Percentiles rank a stretch among this genome's conserved stretches.
Evolutionary conservation across 1,284 basidiomycete species (phyloP).

Genomic region (Boletus semigastroideus): DNA sequence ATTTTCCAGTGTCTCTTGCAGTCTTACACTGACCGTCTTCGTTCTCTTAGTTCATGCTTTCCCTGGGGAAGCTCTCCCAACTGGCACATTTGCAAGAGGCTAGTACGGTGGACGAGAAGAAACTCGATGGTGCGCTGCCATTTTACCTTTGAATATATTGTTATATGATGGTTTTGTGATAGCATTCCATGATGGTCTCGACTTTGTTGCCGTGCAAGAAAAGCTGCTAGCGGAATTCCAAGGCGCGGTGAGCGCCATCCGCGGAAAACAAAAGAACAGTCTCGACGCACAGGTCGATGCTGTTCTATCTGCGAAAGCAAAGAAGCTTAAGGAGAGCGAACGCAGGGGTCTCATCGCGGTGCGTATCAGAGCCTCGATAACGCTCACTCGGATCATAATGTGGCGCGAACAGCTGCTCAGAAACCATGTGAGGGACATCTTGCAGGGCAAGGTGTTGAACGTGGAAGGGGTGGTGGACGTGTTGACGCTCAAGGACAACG

Average conservation of each 20-base stretch:
- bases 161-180: constrained; percentile 2
- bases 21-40: constrained; percentile 5
- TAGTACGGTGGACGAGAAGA: constrained; percentile 42
- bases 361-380: constrained; percentile 15
- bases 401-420: constrained; percentile 56
- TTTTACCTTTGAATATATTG: neutral
- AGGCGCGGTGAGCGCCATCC: constrained; percentile 43
- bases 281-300: constrained; percentile 67
- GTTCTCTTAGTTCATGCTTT: constrained; percentile 73
- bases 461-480: constrained; percentile 72
- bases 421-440: constrained; percentile 57
- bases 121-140: constrained; percentile 51
- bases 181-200: constrained; percentile 74
- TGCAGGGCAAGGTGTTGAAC: constrained; percentile 67
- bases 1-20: neutral
- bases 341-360: constrained; percentile 47
- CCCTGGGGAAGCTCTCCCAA: constrained; percentile 86
- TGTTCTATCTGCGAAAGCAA: constrained; percentile 56
- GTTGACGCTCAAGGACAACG: constrained; percentile 71
- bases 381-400: neutral
- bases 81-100: constrained; percentile 71
- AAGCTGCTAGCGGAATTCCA: constrained; percentile 60
- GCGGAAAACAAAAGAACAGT: constrained; percentile 61
- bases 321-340: constrained; percentile 40
- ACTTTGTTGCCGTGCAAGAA: constrained; percentile 74